These are phyloP conservation scores for Suillus subaureus DNA, from an alignment of 768 basidiomycete genomes.

Conservation along the genomic window DNA sequence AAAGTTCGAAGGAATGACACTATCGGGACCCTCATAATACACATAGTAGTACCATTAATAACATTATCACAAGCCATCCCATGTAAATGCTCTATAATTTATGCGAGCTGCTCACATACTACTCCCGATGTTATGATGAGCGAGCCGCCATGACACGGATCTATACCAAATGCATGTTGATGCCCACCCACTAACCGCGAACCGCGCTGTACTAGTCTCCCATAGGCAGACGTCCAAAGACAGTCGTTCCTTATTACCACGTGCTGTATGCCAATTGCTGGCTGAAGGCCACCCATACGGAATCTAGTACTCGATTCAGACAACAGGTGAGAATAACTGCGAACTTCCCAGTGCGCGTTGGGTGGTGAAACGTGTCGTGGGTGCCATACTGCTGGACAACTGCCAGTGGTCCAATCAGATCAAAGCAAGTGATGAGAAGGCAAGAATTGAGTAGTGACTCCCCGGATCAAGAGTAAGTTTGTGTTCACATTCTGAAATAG, in stretches of 20 bases:
- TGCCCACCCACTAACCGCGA: background rate
- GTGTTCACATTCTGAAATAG: background rate
- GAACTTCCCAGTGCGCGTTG: background rate
- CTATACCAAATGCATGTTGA: background rate
- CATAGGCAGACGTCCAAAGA: background rate
- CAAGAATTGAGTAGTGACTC: background rate
- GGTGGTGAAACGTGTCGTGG: background rate
- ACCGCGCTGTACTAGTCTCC: background rate
- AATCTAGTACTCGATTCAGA: background rate
- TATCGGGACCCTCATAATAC: background rate
- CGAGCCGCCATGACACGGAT: background rate
- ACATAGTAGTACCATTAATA: background rate
- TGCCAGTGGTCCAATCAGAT: background rate
- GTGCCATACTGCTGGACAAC: background rate
- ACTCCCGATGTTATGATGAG: background rate
- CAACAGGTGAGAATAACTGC: background rate
- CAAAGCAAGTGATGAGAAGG: conserved; percentile 1
- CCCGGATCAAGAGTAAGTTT: background rate
- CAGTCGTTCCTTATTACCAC: background rate
- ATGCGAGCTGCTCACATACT: background rate
- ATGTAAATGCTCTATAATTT: background rate
- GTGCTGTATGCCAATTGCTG: background rate
- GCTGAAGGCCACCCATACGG: background rate
- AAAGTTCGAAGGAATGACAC: background rate
- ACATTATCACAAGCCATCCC: background rate